Evolutionary conservation across 1,284 basidiomycete species (phyloP).

Genomic region (Rhodotorula sp.): DNA sequence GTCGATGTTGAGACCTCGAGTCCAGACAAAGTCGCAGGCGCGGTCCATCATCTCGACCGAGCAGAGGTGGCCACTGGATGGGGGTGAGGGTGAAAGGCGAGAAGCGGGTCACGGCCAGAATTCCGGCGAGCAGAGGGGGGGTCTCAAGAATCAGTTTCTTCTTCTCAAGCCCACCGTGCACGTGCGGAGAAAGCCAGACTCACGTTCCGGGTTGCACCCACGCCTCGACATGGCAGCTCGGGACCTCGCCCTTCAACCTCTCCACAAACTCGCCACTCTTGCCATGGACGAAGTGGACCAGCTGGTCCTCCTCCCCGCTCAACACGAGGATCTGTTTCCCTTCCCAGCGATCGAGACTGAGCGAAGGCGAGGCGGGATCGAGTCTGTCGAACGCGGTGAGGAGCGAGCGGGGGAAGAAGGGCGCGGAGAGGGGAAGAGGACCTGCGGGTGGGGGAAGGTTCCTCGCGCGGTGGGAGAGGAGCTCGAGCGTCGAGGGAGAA

Average conservation of each 20-base stretch:
- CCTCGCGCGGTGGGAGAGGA: slow-evolving; percentile 63
- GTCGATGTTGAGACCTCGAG: slow-evolving; percentile 42
- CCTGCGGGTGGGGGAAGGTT: slow-evolving; percentile 48
- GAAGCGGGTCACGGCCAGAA: too few species aligned
- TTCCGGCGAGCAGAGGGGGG: too few species aligned
- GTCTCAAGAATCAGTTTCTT: too few species aligned
- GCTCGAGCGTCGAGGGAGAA: slow-evolving; percentile 68
- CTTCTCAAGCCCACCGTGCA: too few species aligned
- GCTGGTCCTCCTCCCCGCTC: slow-evolving; percentile 55
- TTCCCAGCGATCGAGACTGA: slow-evolving; percentile 51
- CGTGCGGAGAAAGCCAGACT: not conserved
- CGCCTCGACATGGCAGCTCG: slow-evolving; percentile 45
- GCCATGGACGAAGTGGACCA: slow-evolving; percentile 46
- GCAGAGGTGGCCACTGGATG: slow-evolving; percentile 48
- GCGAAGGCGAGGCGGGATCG: slow-evolving; percentile 51
- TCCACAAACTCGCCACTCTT: slow-evolving; percentile 47
- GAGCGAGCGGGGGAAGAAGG: slow-evolving; percentile 62
- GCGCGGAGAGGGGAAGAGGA: slow-evolving; percentile 51
- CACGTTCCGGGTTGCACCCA: slow-evolving; percentile 48
- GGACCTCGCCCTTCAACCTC: slow-evolving; percentile 37
- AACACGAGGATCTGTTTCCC: slow-evolving; percentile 69
- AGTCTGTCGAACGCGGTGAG: slow-evolving; percentile 54
- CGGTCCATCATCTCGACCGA: slow-evolving; percentile 50
- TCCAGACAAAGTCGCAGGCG: slow-evolving; percentile 51
- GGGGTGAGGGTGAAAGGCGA: too few species aligned